phyloP scores from a whole-genome alignment of 352 stramenopile species.

The Phytophthora meadii region DNA sequence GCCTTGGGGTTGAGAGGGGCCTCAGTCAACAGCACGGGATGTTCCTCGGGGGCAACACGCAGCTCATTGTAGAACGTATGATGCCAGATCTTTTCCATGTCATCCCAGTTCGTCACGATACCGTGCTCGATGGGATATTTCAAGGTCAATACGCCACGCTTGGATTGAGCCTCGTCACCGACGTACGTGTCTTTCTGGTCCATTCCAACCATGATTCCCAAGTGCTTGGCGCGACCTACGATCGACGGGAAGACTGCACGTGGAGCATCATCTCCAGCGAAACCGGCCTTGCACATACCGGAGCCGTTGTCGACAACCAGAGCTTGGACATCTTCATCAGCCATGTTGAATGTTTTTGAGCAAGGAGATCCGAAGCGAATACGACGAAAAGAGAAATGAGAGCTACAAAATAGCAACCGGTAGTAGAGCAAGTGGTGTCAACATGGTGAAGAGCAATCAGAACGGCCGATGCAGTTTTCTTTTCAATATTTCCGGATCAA shows the following conservation, averaged over 20 bases:
- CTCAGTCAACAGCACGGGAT: constrained; percentile 96
- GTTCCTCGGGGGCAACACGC: constrained; percentile 95
- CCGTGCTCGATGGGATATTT: constrained; percentile 99
- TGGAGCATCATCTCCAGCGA: constrained; percentile 76
- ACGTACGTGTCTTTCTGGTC: constrained; percentile 96
- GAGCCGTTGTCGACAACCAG: constrained; percentile 63
- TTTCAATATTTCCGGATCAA: too few species aligned
- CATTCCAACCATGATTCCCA: constrained; percentile 98
- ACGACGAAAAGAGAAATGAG: constrained; percentile 42
- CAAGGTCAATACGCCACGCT: constrained; percentile 93
- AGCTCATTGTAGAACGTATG: constrained; percentile 99
- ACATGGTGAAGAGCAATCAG: too few species aligned
- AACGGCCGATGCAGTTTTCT: too few species aligned
- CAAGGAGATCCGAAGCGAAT: constrained; percentile 22
- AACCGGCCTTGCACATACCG: constrained; percentile 74
- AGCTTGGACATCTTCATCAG: constrained; percentile 58
- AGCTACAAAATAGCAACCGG: too few species aligned
- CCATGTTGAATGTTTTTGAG: constrained; percentile 43
- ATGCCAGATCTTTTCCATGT: constrained; percentile 99
- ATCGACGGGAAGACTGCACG: constrained; percentile 78
- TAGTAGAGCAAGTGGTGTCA: too few species aligned
- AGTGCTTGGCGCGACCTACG: constrained; percentile 92
- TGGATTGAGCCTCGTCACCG: constrained; percentile 93
- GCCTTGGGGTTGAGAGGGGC: constrained; percentile 94
- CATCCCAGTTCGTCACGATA: constrained; percentile 99